Base-by-base conservation (phyloP, 306 rosid genomes). In the Cucurbita ficifolia region DNA sequence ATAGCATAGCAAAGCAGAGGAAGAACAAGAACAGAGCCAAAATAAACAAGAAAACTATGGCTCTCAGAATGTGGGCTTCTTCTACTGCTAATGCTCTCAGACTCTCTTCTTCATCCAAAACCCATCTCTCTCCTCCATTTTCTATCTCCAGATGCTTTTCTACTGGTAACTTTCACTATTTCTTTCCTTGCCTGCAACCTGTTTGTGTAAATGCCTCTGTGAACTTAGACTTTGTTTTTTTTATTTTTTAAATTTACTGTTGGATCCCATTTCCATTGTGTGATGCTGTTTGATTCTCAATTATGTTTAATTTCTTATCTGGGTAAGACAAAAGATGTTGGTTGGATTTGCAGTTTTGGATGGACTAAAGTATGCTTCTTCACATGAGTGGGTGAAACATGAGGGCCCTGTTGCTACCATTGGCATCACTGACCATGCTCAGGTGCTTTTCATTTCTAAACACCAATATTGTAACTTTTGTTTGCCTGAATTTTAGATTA, bases 331-430 rank as follows among this genome's bases (percentile, higher is more conserved):
- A 5, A 7, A 13, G 3, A 6, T 24, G 8, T 69, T 69, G 53
- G 39, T 60, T 70, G 61, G 8, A 68, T 74, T 63, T 72, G 80
- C 79, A 95, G 99, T 95, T 57, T 77, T 95, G 91, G 99, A 91
- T 73, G 97, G 97, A 45, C 82, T 95, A 76, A 95, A 95, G 88
- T 95, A 95, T 72, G 85, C 99, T 38, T 57, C 92, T 76, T 91
- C 99, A 43, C 99, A 95, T 75, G 99, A 95, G 80, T 95, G 99
- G 99, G 96, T 91, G 53, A 95, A 91, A 76, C 99, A 95, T 49
- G 99, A 95, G 73, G 99, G 99, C 62, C 10, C 91, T 4, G 90
- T 91, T 12, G 96, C 96, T 61, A 87, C 97, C 39, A 40, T 91
- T 77, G 99, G 99, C 56, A 89, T 95, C 81, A 88, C 96, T 24